phyloP scores from a whole-genome alignment of 441 rosid genomes.

The Croton setiger region DNA sequence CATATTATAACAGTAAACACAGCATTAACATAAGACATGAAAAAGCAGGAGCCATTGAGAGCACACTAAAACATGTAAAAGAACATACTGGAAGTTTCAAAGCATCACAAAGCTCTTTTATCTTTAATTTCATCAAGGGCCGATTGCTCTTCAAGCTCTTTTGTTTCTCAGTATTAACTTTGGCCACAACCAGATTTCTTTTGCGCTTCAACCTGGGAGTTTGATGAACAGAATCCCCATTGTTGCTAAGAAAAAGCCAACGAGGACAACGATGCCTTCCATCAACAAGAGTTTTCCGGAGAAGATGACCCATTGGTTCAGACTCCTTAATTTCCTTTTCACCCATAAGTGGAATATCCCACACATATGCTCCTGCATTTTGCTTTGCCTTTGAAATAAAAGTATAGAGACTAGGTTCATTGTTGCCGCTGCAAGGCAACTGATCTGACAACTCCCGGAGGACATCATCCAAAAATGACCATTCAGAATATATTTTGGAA shows the following conservation, averaged over 20 bases:
- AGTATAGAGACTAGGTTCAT: conserved; percentile 12
- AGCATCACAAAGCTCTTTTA: conserved; percentile 32
- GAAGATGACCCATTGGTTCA: conserved; percentile 22
- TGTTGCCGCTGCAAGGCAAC: conserved; percentile 18
- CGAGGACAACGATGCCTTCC: conserved; percentile 31
- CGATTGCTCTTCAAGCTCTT: conserved; percentile 23
- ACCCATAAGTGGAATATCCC: conserved; percentile 23
- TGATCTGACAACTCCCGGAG: conserved; percentile 30
- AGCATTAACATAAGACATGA: background rate
- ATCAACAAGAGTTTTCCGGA: conserved; percentile 35
- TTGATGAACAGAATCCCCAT: background rate
- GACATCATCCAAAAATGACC: conserved; percentile 26
- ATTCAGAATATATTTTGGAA: conserved; percentile 23
- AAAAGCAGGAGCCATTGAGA: background rate
- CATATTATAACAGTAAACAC: background rate
- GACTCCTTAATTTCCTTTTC: conserved; percentile 27
- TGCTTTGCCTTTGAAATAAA: conserved; percentile 31
- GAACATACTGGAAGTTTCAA: conserved; percentile 35
- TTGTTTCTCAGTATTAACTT: conserved; percentile 19
- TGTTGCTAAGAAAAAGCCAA: conserved; percentile 32
- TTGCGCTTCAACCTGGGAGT: conserved; percentile 16
- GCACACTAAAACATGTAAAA: background rate
- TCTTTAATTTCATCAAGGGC: conserved; percentile 29
- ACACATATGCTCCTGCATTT: conserved; percentile 17
- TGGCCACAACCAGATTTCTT: conserved; percentile 17